These are phyloP conservation scores for Eragrostis nindensis DNA, from an alignment of 176 grass and related monocot genomes.

Conservation along the genomic window DNA sequence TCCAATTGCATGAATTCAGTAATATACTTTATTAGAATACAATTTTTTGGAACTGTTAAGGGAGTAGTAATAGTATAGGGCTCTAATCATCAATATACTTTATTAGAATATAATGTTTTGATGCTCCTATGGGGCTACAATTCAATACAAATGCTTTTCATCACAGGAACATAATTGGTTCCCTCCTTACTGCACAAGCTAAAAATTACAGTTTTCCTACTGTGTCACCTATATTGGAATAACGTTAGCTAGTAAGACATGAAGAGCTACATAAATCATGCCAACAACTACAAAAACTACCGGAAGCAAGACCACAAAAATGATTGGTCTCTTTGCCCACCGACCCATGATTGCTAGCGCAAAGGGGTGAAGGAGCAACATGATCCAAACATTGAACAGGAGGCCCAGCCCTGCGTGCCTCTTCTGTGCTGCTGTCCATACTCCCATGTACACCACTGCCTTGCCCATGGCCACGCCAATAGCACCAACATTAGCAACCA, in stretches of 20 bases:
- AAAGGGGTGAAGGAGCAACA: slow-evolving; percentile 55
- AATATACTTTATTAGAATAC: not conserved
- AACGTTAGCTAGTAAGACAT: slow-evolving; percentile 37
- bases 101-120: no score
- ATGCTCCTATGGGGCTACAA: no score
- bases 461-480: slow-evolving; percentile 53
- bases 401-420: slow-evolving; percentile 42
- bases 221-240: slow-evolving; percentile 30
- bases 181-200: slow-evolving; percentile 29
- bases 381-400: slow-evolving; percentile 52
- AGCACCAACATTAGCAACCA: slow-evolving; percentile 41
- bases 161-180: no score
- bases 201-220: slow-evolving; percentile 17
- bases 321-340: slow-evolving; percentile 49
- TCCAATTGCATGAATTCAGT: not conserved
- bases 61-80: no score
- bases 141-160: no score
- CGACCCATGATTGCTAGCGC: slow-evolving; percentile 51
- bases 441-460: slow-evolving; percentile 26
- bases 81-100: no score
- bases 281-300: slow-evolving; percentile 34
- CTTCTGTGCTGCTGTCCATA: slow-evolving; percentile 37
- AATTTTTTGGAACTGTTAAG: slow-evolving; percentile 16
- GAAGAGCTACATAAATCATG: slow-evolving; percentile 36
- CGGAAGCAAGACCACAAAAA: slow-evolving; percentile 38